Conservation (phyloP, 2,329 filamentous ascomycete species). For the Ascochyta lentis region DNA sequence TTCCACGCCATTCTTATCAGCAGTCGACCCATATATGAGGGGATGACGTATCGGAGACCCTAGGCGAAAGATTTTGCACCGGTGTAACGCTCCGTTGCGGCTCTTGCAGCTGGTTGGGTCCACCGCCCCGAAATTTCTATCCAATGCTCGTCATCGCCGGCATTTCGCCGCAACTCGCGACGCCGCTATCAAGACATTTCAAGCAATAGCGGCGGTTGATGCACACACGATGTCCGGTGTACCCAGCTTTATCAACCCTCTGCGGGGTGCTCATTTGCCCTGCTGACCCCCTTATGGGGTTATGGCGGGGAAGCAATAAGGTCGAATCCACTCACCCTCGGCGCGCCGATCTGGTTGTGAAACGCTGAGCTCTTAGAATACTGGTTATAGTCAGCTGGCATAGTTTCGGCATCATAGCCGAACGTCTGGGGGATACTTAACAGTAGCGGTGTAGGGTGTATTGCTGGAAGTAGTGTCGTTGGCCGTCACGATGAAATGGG, state of each 20-base stretch:
- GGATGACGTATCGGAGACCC: conserved; percentile 36
- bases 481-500: background rate
- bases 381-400: background rate
- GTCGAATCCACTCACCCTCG: conserved; percentile 1
- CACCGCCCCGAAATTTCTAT: conserved; percentile 26
- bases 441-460: conserved; percentile 9
- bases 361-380: conserved; percentile 1
- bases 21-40: conserved; percentile 22
- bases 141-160: conserved; percentile 31
- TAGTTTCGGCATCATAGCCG: conserved; percentile 11
- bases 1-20: conserved; percentile 18
- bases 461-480: conserved; percentile 7
- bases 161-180: conserved; percentile 20
- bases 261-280: conserved; percentile 20
- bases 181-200: conserved; percentile 18
- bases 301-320: conserved; percentile 19
- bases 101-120: conserved; percentile 30
- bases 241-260: conserved; percentile 15
- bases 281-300: conserved; percentile 13
- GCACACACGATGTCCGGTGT: conserved; percentile 21
- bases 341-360: background rate
- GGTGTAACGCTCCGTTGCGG: conserved; percentile 31
- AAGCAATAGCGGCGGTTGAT: conserved; percentile 28
- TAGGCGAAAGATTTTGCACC: conserved; percentile 38
- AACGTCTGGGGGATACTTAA: background rate